phyloP scores from a whole-genome alignment of 805 yeast genomes.

The Wickerhamiella sergipiensis region DNA sequence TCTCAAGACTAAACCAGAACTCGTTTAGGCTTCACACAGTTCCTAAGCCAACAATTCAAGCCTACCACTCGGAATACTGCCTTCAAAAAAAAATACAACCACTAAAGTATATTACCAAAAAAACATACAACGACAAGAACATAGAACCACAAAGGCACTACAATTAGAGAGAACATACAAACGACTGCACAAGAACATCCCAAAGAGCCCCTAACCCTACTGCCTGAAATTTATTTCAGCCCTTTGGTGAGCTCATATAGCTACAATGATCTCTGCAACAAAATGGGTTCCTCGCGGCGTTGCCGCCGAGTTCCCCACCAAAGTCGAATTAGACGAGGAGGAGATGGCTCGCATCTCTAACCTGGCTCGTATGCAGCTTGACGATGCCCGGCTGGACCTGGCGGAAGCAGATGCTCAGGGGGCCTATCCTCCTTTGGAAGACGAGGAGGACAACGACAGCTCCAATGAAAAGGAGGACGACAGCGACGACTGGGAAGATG shows the following conservation, averaged over 20 bases:
- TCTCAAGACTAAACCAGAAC: no score
- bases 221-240: neutral
- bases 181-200: neutral
- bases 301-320: constrained; percentile 84
- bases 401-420: constrained; percentile 30
- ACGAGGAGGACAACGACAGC: constrained; percentile 8
- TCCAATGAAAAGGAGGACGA: constrained; percentile 4
- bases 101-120: no score
- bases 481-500: constrained; percentile 20
- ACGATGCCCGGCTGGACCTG: constrained; percentile 58
- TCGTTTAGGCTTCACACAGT: no score
- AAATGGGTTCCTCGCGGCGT: constrained; percentile 94
- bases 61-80: no score
- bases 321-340: constrained; percentile 76
- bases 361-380: constrained; percentile 70
- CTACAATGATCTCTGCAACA: constrained; percentile 55
- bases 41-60: no score
- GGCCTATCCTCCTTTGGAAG: constrained; percentile 6
- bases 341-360: constrained; percentile 84
- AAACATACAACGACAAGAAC: no score
- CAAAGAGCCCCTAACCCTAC: neutral
- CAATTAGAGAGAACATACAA: no score
- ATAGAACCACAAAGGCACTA: no score
- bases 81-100: no score
- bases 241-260: neutral